Conservation (phyloP, 345 rosid species). For the Rhodamnia rubescens region DNA sequence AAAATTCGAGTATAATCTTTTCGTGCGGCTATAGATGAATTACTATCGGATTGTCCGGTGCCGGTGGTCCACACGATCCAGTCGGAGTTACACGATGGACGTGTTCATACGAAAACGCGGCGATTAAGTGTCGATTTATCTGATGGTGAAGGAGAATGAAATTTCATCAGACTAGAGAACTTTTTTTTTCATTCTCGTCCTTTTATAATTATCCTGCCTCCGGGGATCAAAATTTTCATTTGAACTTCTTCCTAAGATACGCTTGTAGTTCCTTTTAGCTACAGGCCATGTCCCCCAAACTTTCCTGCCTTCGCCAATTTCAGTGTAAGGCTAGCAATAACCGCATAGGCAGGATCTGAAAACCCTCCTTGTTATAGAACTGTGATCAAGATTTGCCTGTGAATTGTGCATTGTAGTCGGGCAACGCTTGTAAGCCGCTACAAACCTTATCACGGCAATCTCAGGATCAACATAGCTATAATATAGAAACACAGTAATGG, state of each 20-base stretch:
- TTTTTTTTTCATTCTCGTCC: neutral
- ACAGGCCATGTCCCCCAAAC: neutral
- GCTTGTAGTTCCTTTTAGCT: neutral
- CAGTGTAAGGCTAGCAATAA: neutral
- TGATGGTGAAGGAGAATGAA: neutral
- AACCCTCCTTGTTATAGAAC: neutral
- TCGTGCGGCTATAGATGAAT: neutral
- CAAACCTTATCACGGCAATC: too few species aligned
- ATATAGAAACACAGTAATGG: too few species aligned
- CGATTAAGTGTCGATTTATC: neutral
- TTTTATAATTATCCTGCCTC: neutral
- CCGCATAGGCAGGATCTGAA: neutral
- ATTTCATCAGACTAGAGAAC: rapidly evolving
- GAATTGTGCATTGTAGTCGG: neutral
- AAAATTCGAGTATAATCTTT: neutral
- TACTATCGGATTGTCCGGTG: neutral
- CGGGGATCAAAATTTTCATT: neutral
- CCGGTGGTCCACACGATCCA: neutral
- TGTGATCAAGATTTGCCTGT: neutral
- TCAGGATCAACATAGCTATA: too few species aligned
- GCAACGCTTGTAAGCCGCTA: too few species aligned
- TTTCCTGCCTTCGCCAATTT: neutral
- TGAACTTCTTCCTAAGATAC: neutral
- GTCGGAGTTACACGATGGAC: neutral
- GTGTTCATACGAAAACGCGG: neutral